A percentile compares a stretch with the other conserved stretches of the same genome.
Conservation (phyloP, 1,284 basidiomycete genomes). For the Pseudomicrostroma phylloplanum region DNA sequence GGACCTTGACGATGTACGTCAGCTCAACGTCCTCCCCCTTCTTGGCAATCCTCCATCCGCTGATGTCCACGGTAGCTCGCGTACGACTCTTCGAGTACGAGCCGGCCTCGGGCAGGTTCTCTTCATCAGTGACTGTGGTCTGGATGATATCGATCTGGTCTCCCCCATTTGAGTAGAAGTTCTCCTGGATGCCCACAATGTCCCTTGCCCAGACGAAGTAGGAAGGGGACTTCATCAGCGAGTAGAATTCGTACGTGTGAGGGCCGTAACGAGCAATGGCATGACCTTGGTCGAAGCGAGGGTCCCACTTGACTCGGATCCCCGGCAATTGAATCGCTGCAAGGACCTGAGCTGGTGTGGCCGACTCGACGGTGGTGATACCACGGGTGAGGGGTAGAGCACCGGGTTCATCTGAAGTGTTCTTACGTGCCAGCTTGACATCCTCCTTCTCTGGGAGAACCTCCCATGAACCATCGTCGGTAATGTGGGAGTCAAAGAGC, state of each 20-base stretch:
- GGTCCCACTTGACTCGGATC: conserved; percentile 44
- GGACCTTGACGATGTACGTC: conserved; percentile 42
- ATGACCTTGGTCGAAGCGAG: conserved; percentile 29
- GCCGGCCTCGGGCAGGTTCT: conserved; percentile 36
- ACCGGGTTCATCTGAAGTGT: conserved; percentile 30
- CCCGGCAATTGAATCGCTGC: conserved; percentile 39
- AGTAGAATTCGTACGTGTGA: conserved; percentile 30
- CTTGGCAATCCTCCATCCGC: conserved; percentile 33
- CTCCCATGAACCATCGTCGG: conserved; percentile 34
- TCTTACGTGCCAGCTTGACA: conserved; percentile 35
- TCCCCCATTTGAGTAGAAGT: conserved; percentile 20
- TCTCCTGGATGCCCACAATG: conserved; percentile 42
- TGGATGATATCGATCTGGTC: conserved; percentile 29
- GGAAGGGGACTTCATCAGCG: conserved; percentile 36
- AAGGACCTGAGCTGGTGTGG: conserved; percentile 35
- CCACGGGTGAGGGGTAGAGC: conserved; percentile 39
- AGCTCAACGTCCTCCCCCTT: conserved; percentile 31
- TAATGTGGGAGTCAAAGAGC: conserved; percentile 22
- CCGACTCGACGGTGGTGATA: conserved; percentile 33
- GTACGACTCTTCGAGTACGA: conserved; percentile 36
- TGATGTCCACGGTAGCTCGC: conserved; percentile 37
- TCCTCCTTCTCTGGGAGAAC: conserved; percentile 36
- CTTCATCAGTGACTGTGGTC: conserved; percentile 32
- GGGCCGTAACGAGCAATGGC: conserved; percentile 16
- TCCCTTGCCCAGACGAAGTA: conserved; percentile 46